Evolutionary conservation across 2,329 filamentous ascomycete species (phyloP).

Genomic region (Bisporella sp.): DNA sequence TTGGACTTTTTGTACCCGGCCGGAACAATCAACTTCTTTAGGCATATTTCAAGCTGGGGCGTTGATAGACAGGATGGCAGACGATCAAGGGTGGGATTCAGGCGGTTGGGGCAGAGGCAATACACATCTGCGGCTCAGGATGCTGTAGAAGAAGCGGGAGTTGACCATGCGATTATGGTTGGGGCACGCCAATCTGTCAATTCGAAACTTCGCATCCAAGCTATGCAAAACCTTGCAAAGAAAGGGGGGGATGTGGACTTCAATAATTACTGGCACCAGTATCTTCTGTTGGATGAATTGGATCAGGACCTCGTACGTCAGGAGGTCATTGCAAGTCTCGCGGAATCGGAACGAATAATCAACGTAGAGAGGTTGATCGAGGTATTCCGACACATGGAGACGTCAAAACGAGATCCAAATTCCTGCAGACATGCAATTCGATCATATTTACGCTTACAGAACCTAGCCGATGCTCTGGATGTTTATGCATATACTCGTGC

Average conservation of each 20-base stretch:
- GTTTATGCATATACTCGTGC: conserved; percentile 14
- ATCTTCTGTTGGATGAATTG: conserved; percentile 16
- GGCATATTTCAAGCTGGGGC: conserved; percentile 22
- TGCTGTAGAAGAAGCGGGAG: background rate
- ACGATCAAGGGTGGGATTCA: conserved; percentile 10
- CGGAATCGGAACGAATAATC: conserved; percentile 28
- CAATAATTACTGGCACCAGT: conserved; percentile 37
- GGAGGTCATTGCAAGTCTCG: conserved; percentile 31
- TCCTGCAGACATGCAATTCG: conserved; percentile 38
- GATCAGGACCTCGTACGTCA: conserved; percentile 16
- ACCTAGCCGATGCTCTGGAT: conserved; percentile 28
- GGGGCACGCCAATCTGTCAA: background rate
- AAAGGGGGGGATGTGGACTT: conserved; percentile 14
- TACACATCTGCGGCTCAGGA: conserved; percentile 27
- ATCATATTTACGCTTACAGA: conserved; percentile 35
- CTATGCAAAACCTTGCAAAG: background rate
- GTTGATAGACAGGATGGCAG: conserved; percentile 19
- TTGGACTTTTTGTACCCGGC: conserved; percentile 35
- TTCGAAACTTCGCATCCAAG: background rate
- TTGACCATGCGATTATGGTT: background rate
- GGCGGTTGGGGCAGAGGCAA: conserved; percentile 22
- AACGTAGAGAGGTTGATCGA: conserved; percentile 35
- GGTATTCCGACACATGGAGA: conserved; percentile 34
- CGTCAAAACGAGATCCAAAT: conserved; percentile 28
- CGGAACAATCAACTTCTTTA: conserved; percentile 30